Evolutionary conservation across 2,329 filamentous ascomycete genomes (phyloP).

Genomic region (Triangularia setosa): DNA sequence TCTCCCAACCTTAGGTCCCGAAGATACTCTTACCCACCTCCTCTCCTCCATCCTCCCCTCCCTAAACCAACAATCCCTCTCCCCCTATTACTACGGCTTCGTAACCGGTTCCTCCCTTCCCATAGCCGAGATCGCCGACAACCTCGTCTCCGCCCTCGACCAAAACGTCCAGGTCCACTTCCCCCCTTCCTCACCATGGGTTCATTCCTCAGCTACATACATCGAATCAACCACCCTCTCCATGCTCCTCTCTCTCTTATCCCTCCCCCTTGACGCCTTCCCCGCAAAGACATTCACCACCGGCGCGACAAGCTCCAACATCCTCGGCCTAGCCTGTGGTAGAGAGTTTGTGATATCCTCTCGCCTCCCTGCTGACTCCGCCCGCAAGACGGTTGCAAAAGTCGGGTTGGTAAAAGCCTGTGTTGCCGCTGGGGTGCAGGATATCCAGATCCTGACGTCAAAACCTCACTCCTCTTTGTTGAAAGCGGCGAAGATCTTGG

Average conservation of each 20-base stretch:
- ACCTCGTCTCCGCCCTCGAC: slow-evolving; percentile 74
- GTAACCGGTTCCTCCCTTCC: slow-evolving; percentile 80
- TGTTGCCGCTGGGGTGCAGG: slow-evolving; percentile 55
- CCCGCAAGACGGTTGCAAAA: slow-evolving; percentile 56
- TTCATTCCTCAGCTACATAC: slow-evolving; percentile 70
- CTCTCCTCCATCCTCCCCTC: slow-evolving; percentile 48
- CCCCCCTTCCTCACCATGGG: slow-evolving; percentile 40
- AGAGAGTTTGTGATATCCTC: slow-evolving; percentile 59
- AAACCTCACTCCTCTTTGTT: slow-evolving; percentile 77
- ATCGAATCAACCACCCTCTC: slow-evolving; percentile 70
- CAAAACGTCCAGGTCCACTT: slow-evolving; percentile 84
- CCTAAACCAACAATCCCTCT: slow-evolving; percentile 62
- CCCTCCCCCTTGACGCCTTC: slow-evolving; percentile 61
- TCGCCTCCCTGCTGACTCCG: slow-evolving; percentile 27
- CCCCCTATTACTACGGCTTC: slow-evolving; percentile 78
- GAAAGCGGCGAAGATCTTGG: slow-evolving; percentile 80
- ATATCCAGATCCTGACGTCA: slow-evolving; percentile 75
- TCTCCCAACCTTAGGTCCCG: slow-evolving; percentile 16
- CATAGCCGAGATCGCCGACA: slow-evolving; percentile 76
- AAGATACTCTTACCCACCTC: slow-evolving; percentile 42
- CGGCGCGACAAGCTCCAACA: slow-evolving; percentile 71
- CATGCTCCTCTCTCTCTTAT: slow-evolving; percentile 65
- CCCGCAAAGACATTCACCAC: slow-evolving; percentile 51
- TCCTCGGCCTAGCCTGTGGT: slow-evolving; percentile 66
- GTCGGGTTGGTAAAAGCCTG: slow-evolving; percentile 67